Evolutionary conservation across 495 filamentous ascomycete species (phyloP).

Genomic region (Aspergillus avenaceus): DNA sequence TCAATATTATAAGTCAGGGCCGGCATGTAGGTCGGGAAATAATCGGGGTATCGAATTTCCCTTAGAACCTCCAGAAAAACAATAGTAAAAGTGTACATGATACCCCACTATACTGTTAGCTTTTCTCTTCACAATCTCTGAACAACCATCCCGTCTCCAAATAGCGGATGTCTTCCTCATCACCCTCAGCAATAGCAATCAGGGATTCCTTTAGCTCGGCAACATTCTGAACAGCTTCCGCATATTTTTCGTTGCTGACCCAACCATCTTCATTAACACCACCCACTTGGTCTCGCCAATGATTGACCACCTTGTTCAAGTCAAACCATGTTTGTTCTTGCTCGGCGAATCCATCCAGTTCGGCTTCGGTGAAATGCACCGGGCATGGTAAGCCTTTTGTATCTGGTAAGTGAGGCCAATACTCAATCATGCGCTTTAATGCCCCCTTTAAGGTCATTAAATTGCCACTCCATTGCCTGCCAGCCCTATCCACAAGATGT

Average conservation of each 20-base stretch:
- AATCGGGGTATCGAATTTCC: too few species aligned
- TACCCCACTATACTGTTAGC: too few species aligned
- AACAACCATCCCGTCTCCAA: constrained; percentile 13
- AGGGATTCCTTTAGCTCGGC: constrained; percentile 11
- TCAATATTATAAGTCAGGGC: too few species aligned
- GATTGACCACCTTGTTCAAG: constrained; percentile 9
- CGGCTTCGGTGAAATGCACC: constrained; percentile 6
- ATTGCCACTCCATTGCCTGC: constrained; percentile 4
- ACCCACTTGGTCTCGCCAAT: constrained; percentile 13
- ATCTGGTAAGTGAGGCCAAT: constrained; percentile 3
- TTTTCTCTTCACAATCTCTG: constrained; percentile 11
- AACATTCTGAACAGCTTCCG: constrained; percentile 6
- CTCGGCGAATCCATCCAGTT: constrained; percentile 6
- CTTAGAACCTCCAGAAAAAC: too few species aligned
- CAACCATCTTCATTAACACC: constrained; percentile 10
- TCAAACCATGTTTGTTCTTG: constrained; percentile 13
- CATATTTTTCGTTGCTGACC: constrained; percentile 11
- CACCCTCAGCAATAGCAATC: constrained; percentile 7
- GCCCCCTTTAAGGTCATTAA: neutral
- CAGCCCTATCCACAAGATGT: constrained; percentile 4
- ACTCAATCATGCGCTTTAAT: neutral
- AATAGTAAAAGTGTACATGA: too few species aligned
- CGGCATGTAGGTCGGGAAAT: too few species aligned
- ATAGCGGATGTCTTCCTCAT: constrained; percentile 10
- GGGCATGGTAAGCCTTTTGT: constrained; percentile 5